Evolutionary conservation across 805 yeast species (phyloP), one percentile per base, ranked within the genome.

Genomic region (Wickerhamiella australiensis): DNA sequence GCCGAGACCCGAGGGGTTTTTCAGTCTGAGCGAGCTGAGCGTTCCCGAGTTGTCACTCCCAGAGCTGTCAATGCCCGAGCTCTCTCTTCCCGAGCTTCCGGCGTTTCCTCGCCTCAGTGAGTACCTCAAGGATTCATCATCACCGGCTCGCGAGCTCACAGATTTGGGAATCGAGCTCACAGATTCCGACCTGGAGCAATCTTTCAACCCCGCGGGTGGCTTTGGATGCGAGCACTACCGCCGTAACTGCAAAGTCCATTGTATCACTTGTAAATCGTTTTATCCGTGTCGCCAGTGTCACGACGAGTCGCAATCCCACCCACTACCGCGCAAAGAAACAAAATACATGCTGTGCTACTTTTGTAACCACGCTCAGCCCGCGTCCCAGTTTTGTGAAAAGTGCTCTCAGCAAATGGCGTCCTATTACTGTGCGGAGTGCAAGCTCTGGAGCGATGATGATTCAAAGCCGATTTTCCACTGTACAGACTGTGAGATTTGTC

Each of bases 401-500:
- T 88, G 96, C 67, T 77, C 74, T 41, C 69, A 66, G 44, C 76
- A 75, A 46, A 71, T 88, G 62, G 85, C 94, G 33, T 68, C 74
- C 50, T 87, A 90, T 62, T 86, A 76, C 61, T 88, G 97, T 65
- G 70, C 68, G 4, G 75, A 70, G 46, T 88, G 97, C 68, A 80
- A 78, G 52, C 71, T 88, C 22, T 90, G 82, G 70, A 96, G 87
- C 61, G 81, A 82, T 60, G 79, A 76, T 45, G 69, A 77, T 7
- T 68, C 72, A 40, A 86, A 85, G 60, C 82, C 82, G 54, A 87
- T 88, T 21, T 88, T 87, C 60, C 97, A 88, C 62, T 88, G 97
- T 64, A 85, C 80, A 57, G 83, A 80, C 57, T 88, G 97, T 68
- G 95, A 95, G 0, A 86, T 90, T 49, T 88, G 97, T 63, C 74